A percentile compares a stretch with the other conserved stretches of the same genome.
These are phyloP conservation scores for Phytophthora aleatoria DNA, from an alignment of 352 stramenopile species.

Conservation along the genomic window DNA sequence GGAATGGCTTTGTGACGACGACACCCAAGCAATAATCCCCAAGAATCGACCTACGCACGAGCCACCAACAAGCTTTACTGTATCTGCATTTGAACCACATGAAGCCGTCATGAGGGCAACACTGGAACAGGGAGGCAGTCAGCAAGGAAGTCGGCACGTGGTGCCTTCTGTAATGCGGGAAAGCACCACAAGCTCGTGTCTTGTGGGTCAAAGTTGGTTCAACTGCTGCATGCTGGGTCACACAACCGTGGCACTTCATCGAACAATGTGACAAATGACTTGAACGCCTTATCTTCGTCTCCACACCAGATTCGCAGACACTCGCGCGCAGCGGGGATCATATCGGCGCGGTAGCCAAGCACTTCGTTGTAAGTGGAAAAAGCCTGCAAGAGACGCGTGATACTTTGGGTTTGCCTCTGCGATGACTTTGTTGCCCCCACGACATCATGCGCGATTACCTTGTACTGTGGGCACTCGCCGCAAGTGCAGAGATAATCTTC, in stretches of 20 bases:
- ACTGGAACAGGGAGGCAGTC: constrained; percentile 14
- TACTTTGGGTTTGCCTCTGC: constrained; percentile 35
- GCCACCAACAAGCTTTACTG: neutral
- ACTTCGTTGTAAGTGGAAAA: constrained; percentile 81
- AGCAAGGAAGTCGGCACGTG: constrained; percentile 1
- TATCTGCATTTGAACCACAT: constrained; percentile 6
- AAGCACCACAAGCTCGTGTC: constrained; percentile 9
- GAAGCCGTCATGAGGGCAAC: constrained; percentile 53
- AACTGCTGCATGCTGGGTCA: constrained; percentile 10
- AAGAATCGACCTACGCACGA: neutral
- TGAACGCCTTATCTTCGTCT: constrained; percentile 69
- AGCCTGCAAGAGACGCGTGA: constrained; percentile 61
- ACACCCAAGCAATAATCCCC: constrained; percentile 1
- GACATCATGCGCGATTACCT: constrained; percentile 55
- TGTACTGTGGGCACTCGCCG: constrained; percentile 64
- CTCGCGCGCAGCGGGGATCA: constrained; percentile 58
- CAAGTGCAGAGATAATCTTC: constrained; percentile 73
- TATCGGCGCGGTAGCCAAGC: constrained; percentile 52
- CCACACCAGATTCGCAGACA: constrained; percentile 63
- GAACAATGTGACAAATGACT: constrained; percentile 62
- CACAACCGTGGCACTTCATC: constrained; percentile 57
- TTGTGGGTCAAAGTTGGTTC: constrained; percentile 9
- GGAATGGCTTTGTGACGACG: too few species aligned
- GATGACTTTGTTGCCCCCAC: constrained; percentile 28
- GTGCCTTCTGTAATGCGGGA: constrained; percentile 37